Evolutionary conservation across 2,329 filamentous ascomycete species (phyloP).

Genomic region (Pseudopithomyces maydicus): DNA sequence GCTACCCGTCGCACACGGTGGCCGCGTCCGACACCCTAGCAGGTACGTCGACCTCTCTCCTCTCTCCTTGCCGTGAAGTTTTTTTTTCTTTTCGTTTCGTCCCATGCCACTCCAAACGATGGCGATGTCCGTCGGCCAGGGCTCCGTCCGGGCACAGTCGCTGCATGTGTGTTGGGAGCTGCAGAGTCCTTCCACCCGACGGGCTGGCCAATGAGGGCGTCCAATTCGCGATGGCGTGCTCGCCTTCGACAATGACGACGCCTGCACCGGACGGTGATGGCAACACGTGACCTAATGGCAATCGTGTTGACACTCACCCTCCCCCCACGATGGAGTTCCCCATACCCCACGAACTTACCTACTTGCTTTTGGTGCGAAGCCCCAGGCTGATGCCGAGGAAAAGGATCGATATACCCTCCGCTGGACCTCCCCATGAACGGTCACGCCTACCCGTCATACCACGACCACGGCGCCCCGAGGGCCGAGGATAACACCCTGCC

Average conservation of each 20-base stretch:
- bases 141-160: too few species aligned
- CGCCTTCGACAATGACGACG: slow-evolving; percentile 27
- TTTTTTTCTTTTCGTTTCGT: background rate
- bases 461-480: slow-evolving; percentile 29
- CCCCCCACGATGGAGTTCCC: slow-evolving; percentile 11
- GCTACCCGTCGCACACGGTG: slow-evolving; percentile 17
- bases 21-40: slow-evolving; percentile 14
- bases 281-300: background rate
- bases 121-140: slow-evolving; percentile 13
- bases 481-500: slow-evolving; percentile 33
- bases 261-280: background rate
- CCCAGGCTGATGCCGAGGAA: slow-evolving; percentile 29
- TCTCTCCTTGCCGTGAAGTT: background rate
- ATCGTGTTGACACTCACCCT: background rate
- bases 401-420: slow-evolving; percentile 36
- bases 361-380: slow-evolving; percentile 13
- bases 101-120: background rate
- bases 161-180: too few species aligned
- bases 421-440: slow-evolving; percentile 31
- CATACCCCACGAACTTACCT: slow-evolving; percentile 7
- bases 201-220: too few species aligned
- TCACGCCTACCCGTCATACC: slow-evolving; percentile 24
- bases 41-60: slow-evolving; percentile 8
- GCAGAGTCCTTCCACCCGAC: too few species aligned
- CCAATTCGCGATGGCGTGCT: too few species aligned